A percentile compares a stretch with the other conserved stretches of the same genome.
Conservation (phyloP, 1,284 basidiomycete genomes). For the Blastosporella zonata region DNA sequence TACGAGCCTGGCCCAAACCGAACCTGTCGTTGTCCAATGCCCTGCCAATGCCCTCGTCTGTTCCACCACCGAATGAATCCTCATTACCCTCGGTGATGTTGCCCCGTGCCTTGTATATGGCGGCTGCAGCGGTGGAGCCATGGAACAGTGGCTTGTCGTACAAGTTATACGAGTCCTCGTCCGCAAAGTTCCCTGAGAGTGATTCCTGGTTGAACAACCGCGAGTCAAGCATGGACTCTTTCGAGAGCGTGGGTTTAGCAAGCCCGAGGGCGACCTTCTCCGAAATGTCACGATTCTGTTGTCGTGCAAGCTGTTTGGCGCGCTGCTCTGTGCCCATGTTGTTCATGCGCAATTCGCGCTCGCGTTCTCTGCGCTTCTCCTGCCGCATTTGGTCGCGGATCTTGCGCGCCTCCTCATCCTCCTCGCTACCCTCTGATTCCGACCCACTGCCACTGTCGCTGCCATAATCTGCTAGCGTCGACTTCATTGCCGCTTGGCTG, state of each 20-base stretch:
- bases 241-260: constrained; percentile 93
- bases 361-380: constrained; percentile 91
- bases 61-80: constrained; percentile 89
- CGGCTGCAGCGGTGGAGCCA: constrained; percentile 92
- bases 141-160: constrained; percentile 97
- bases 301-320: constrained; percentile 90
- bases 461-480: constrained; percentile 82
- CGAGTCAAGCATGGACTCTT: constrained; percentile 96
- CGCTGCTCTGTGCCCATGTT: constrained; percentile 99
- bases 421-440: constrained; percentile 52
- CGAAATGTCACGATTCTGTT: constrained; percentile 98
- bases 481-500: constrained; percentile 66
- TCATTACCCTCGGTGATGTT: constrained; percentile 84
- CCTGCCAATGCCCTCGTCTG: constrained; percentile 88
- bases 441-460: constrained; percentile 62
- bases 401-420: constrained; percentile 84
- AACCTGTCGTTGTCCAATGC: constrained; percentile 95
- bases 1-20: constrained; percentile 79
- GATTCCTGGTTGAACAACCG: constrained; percentile 97
- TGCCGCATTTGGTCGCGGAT: constrained; percentile 88
- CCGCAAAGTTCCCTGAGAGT: constrained; percentile 77
- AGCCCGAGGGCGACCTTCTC: constrained; percentile 98
- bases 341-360: constrained; percentile 97
- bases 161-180: constrained; percentile 90
- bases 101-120: constrained; percentile 94